A percentile compares a stretch with the other conserved stretches of the same genome.
Conservation (phyloP, 2,329 filamentous ascomycete species). For the Lomentospora prolificans region DNA sequence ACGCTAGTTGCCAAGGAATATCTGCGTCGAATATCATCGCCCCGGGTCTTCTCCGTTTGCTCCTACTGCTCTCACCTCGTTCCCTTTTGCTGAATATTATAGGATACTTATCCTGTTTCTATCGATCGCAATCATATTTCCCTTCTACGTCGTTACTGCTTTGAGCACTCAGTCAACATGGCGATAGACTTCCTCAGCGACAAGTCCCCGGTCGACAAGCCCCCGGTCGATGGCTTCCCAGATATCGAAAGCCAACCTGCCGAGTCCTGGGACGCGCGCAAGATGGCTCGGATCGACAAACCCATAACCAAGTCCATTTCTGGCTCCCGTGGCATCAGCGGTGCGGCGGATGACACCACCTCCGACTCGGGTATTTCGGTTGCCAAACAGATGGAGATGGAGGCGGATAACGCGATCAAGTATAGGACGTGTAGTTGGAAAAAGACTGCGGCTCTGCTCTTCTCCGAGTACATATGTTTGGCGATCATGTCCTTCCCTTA, state of each 20-base stretch:
- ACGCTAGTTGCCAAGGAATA: background rate
- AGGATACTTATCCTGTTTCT: too few species aligned
- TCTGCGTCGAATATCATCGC: too few species aligned
- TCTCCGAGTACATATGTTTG: conserved; percentile 92
- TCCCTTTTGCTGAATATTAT: too few species aligned
- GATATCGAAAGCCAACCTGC: too few species aligned
- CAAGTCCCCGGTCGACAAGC: background rate
- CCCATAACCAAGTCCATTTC: background rate
- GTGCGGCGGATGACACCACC: background rate
- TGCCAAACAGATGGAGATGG: conserved; percentile 63
- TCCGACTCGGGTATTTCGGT: conserved; percentile 17
- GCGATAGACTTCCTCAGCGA: background rate
- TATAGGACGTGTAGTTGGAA: conserved; percentile 92
- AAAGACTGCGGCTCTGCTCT: conserved; percentile 84
- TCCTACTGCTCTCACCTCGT: too few species aligned
- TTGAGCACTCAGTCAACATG: too few species aligned
- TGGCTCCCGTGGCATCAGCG: background rate
- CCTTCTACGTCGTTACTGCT: too few species aligned
- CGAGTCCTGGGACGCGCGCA: background rate
- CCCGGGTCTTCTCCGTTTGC: too few species aligned
- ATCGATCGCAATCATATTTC: too few species aligned
- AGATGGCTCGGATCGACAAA: background rate
- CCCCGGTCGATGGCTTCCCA: background rate
- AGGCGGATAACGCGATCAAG: conserved; percentile 71
- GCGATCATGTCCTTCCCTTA: conserved; percentile 92